Evolutionary conservation across 1,139 yeast species (phyloP).

Genomic region (Sugiyamaella japonica): DNA sequence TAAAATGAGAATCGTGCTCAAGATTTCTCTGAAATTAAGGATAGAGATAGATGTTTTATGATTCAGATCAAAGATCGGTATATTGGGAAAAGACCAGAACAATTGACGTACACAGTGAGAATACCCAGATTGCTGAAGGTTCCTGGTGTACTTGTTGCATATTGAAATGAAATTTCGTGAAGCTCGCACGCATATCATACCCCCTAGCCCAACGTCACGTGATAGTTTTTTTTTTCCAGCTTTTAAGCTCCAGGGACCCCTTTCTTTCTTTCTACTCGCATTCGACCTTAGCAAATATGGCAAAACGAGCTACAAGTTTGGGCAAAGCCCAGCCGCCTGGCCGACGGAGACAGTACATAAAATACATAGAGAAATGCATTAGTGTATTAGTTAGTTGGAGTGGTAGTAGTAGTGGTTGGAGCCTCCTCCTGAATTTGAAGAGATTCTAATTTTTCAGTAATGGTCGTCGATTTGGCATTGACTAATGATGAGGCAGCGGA

Average conservation of each 20-base stretch:
- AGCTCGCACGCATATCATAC: neutral
- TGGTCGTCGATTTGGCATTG: constrained; percentile 6
- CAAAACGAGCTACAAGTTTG: too few relatives aligned
- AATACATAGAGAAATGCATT: neutral
- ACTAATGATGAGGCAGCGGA: constrained; percentile 14
- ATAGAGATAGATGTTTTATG: too few relatives aligned
- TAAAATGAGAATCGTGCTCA: neutral
- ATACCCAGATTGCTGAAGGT: too few relatives aligned
- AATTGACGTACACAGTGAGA: neutral
- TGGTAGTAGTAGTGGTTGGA: neutral
- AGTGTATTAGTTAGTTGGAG: neutral
- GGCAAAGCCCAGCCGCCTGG: neutral
- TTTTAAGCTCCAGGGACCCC: too few relatives aligned
- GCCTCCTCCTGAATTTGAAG: constrained; percentile 6
- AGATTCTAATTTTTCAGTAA: constrained; percentile 10
- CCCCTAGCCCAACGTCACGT: constrained; percentile 5
- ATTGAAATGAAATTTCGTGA: constrained; percentile 7
- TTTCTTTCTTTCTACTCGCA: too few relatives aligned
- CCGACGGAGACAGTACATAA: neutral
- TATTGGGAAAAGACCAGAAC: too few relatives aligned
- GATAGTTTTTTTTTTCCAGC: neutral
- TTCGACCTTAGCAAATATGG: too few relatives aligned
- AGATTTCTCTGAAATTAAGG: neutral
- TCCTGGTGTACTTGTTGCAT: too few relatives aligned
- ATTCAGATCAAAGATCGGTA: too few relatives aligned